phyloP scores from a whole-genome alignment of 2,329 filamentous ascomycete genomes.

The Clarireedia homoeocarpa region DNA sequence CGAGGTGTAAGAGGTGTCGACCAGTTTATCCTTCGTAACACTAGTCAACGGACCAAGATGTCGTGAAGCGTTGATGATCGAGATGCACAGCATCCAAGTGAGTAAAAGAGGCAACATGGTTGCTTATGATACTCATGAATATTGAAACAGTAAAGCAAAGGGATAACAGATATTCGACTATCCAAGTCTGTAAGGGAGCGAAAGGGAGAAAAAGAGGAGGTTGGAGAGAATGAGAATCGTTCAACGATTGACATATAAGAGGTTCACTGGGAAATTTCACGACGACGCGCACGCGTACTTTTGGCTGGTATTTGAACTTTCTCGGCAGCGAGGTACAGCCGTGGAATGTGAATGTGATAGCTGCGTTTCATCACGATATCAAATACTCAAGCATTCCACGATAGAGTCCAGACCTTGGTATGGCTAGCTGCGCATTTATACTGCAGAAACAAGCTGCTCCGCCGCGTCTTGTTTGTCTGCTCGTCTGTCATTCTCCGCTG shows the following conservation, averaged over 20 bases:
- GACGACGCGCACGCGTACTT: neutral
- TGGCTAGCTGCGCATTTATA: too few species aligned
- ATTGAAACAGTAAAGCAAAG: neutral
- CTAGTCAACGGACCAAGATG: neutral
- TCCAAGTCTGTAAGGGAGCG: neutral
- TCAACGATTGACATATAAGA: neutral
- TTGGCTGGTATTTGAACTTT: neutral
- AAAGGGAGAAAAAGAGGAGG: neutral
- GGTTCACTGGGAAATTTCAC: too few species aligned
- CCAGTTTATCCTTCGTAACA: neutral
- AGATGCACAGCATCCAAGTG: neutral
- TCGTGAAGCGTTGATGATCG: neutral
- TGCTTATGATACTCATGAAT: neutral
- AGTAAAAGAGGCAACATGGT: neutral
- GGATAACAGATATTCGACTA: neutral
- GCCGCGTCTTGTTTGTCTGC: neutral
- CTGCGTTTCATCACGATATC: too few species aligned
- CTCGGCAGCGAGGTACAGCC: neutral
- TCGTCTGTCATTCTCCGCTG: neutral
- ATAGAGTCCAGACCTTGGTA: too few species aligned
- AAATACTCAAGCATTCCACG: too few species aligned
- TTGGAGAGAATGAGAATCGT: neutral
- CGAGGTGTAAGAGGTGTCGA: neutral
- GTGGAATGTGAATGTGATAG: slow-evolving; percentile 6
- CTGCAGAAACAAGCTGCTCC: too few species aligned